Evolutionary conservation across 1,284 basidiomycete species (phyloP), one percentile per base, ranked within the genome.

Genomic region (Ustilago xerochloae): DNA sequence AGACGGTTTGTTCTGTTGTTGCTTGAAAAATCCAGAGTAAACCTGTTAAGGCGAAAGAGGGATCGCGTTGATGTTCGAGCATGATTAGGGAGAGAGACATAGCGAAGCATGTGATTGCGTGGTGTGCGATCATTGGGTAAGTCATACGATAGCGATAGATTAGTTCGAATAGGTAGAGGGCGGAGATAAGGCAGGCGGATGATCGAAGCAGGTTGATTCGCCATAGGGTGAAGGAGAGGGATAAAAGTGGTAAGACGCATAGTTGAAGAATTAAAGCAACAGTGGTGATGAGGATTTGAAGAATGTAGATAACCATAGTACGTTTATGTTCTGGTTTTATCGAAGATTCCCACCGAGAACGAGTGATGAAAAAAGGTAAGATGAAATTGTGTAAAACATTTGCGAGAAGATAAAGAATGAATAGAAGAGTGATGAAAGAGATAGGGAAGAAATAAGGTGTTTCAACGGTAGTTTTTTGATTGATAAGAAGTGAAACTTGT

Each of bases 121-220:
- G 70, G 50, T 75, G 68, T 6, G 54, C 38, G 30, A 72, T 61
- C 70, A 75, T 72, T 3, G 61, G 63, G n/a, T 56, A 53, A 15
- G 64, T 64, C 67, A 75, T 73, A 2, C 61, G 49, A 24, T 61
- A 56, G 20, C 73, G 41, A 47, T 75, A 75, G 43, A 73, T 56
- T 33, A 75, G 33, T 43, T 75, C 73, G 64, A 74, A 67, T n/a
- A 75, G 22, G 66, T 75, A 75, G 30, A 74, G 46, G 8, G 39
- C 63, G 1, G 68, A 49, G 45, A 75, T 59, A 7, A 71, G 26
- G 24, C 45, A 49, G 3, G 55, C 73, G 2, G 55, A 3, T 12
- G 52, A 30, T 16, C 66, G 65, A 4, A 69, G 33, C 38, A 63
- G 22, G 29, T 72, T 60, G 30, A 72, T 5, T 8, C 51, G 16